Conservation (phyloP, 78 protist genomes). For the Dictyostelium firmibasis region DNA sequence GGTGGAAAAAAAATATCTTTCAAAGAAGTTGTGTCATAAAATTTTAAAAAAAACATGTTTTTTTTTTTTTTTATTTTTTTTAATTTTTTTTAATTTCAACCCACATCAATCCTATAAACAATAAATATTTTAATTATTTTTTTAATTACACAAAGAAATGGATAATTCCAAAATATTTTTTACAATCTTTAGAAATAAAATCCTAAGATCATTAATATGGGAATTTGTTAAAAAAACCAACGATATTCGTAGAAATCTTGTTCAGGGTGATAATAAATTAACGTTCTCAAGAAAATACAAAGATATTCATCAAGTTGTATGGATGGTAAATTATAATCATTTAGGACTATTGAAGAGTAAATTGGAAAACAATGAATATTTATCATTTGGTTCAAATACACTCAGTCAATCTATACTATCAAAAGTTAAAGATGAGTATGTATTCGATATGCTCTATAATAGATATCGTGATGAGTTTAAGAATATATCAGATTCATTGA, state of each 20-base stretch:
- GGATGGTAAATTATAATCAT: background rate
- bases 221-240: background rate
- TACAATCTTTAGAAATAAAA: background rate
- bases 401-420: background rate
- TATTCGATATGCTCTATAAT: background rate
- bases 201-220: background rate
- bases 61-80: background rate
- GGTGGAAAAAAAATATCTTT: too few species aligned
- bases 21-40: too few species aligned
- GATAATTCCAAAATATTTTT: background rate
- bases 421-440: background rate
- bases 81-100: background rate
- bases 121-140: too few species aligned
- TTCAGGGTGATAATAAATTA: background rate
- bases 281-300: background rate
- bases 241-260: background rate
- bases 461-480: background rate
- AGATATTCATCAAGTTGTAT: background rate
- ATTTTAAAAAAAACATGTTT: too few species aligned
- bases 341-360: background rate
- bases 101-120: too few species aligned
- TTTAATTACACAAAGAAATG: too few species aligned
- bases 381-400: background rate
- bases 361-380: background rate
- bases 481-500: background rate